These are phyloP conservation scores for Sambucus nigra DNA, from an alignment of 129 eudicot genomes.

Conservation along the genomic window DNA sequence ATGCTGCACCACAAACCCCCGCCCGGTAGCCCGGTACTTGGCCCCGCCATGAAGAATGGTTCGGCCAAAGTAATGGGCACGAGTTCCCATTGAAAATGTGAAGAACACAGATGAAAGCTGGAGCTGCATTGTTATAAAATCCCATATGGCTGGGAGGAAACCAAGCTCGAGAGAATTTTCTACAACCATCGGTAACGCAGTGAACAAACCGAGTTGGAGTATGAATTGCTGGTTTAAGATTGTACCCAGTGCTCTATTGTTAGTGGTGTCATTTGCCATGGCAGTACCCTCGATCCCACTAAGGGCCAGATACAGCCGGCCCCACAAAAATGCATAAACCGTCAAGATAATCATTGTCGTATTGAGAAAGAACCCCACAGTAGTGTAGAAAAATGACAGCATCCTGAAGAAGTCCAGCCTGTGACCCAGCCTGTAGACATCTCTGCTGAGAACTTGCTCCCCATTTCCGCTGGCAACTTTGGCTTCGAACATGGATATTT, in stretches of 20 bases:
- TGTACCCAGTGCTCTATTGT: constrained; percentile 71
- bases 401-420: constrained; percentile 88
- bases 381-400: constrained; percentile 92
- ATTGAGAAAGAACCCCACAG: constrained; percentile 83
- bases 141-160: constrained; percentile 81
- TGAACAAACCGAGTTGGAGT: constrained; percentile 80
- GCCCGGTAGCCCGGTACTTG: constrained; percentile 98
- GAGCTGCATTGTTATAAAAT: constrained; percentile 83
- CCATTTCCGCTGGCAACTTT: constrained; percentile 96
- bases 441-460: constrained; percentile 94
- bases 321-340: constrained; percentile 89
- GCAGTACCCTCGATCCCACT: constrained; percentile 74
- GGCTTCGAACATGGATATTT: constrained; percentile 94
- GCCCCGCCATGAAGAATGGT: constrained; percentile 96
- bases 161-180: constrained; percentile 88
- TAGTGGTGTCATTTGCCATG: constrained; percentile 22
- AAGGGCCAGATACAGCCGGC: constrained; percentile 77
- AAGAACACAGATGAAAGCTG: constrained; percentile 83
- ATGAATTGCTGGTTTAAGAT: constrained; percentile 86
- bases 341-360: constrained; percentile 85
- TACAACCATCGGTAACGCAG: constrained; percentile 89
- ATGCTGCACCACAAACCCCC: constrained; percentile 97
- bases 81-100: constrained; percentile 87
- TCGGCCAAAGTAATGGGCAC: constrained; percentile 89
- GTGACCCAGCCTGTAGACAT: constrained; percentile 88